phyloP scores from a whole-genome alignment of 306 rosid species.

The Sophora flavescens region DNA sequence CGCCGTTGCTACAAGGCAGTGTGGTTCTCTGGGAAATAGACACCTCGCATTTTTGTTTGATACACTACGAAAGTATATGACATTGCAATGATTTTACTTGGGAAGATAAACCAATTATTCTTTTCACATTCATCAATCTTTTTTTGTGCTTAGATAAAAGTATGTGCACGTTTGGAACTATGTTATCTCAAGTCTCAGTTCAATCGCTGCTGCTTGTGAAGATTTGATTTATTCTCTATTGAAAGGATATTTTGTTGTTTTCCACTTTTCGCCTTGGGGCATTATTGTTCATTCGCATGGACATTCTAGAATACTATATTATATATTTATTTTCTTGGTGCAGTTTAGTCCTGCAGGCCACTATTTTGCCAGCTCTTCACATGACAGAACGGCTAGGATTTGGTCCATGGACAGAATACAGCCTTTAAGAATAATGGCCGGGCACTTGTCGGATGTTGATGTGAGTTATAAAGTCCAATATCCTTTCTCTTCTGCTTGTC shows the following conservation, averaged over 20 bases:
- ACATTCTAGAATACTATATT: slow-evolving; percentile 26
- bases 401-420: slow-evolving; percentile 98
- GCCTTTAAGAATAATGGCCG: slow-evolving; percentile 95
- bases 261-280: neutral
- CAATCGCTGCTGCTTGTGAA: neutral
- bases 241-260: slow-evolving; percentile 4
- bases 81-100: slow-evolving; percentile 9
- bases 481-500: slow-evolving; percentile 24
- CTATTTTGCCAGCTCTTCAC: slow-evolving; percentile 96
- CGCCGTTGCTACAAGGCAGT: slow-evolving; percentile 2
- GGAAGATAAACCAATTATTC: slow-evolving; percentile 8
- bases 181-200: neutral
- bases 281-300: slow-evolving; percentile 27
- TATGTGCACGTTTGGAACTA: neutral
- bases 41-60: slow-evolving; percentile 17
- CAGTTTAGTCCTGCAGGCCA: slow-evolving; percentile 97
- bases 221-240: slow-evolving; percentile 10
- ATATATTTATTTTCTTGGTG: slow-evolving; percentile 49
- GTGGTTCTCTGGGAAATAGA: slow-evolving; percentile 18
- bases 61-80: slow-evolving; percentile 8
- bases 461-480: slow-evolving; percentile 59
- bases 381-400: slow-evolving; percentile 96
- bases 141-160: slow-evolving; percentile 18
- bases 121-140: neutral
- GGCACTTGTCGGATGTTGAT: slow-evolving; percentile 98